Percentiles rank a stretch among this genome's conserved stretches.
Evolutionary conservation across 2,329 filamentous ascomycete species (phyloP).

Genomic region (Fusarium beomiforme): DNA sequence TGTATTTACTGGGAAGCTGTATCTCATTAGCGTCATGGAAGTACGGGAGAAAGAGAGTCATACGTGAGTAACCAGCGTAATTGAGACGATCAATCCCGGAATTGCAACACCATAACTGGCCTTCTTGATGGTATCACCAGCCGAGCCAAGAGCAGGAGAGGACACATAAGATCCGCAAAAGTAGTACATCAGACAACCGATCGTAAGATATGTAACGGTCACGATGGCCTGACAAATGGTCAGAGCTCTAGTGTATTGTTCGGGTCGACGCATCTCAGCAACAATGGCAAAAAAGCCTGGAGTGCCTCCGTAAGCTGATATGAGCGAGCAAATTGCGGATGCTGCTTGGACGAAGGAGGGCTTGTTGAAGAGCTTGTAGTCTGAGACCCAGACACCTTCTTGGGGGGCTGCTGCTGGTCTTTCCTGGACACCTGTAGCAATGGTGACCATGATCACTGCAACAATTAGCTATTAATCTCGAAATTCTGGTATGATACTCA

Average conservation of each 20-base stretch:
- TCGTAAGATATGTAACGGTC: conserved; percentile 46
- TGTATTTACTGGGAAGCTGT: conserved; percentile 20
- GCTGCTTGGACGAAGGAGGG: conserved; percentile 47
- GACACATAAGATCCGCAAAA: conserved; percentile 59
- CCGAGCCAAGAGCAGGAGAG: conserved; percentile 58
- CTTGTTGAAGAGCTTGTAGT: conserved; percentile 45
- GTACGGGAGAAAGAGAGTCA: accelerated
- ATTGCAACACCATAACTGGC: conserved; percentile 53
- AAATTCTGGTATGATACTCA: neutral
- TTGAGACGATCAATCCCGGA: conserved; percentile 43
- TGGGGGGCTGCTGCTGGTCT: conserved; percentile 24
- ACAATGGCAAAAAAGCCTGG: conserved; percentile 48
- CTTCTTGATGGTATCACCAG: conserved; percentile 54
- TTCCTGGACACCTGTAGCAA: conserved; percentile 34
- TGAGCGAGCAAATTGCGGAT: conserved; percentile 44
- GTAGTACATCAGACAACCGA: conserved; percentile 55
- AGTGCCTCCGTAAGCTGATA: conserved; percentile 52
- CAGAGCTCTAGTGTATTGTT: conserved; percentile 40
- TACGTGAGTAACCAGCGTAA: conserved; percentile 40
- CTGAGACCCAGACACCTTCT: conserved; percentile 41
- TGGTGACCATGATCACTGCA: conserved; percentile 32
- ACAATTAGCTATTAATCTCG: neutral
- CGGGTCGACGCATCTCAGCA: conserved; percentile 47
- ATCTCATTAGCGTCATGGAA: neutral
- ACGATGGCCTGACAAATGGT: conserved; percentile 42